Evolutionary conservation across 73 alveolate genomes (phyloP).

Genomic region (Symbiodinium natans): DNA sequence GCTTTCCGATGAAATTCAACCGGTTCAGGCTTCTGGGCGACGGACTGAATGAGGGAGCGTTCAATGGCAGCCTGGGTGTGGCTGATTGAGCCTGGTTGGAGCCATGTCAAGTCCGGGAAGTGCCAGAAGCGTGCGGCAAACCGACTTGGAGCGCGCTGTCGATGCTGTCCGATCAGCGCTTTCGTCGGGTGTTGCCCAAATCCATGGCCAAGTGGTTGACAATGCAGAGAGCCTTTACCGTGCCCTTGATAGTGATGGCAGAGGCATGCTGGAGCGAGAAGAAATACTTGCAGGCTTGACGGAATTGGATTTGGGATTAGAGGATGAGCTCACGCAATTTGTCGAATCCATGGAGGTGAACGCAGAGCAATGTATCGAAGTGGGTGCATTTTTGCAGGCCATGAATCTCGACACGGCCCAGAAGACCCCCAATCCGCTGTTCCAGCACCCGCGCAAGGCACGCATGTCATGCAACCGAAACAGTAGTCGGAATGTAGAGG

Average conservation of each 20-base stretch:
- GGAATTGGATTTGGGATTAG: neutral
- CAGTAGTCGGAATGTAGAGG: too few relatives aligned
- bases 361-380: neutral
- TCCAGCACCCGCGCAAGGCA: constrained; percentile 14
- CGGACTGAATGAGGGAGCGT: too few relatives aligned
- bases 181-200: neutral
- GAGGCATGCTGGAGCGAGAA: neutral
- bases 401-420: neutral
- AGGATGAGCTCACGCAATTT: neutral
- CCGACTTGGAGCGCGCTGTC: neutral
- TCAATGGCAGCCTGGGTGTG: too few relatives aligned
- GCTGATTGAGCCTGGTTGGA: too few relatives aligned
- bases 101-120: neutral
- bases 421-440: neutral
- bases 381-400: neutral
- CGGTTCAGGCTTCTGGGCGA: too few relatives aligned
- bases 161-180: neutral
- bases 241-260: neutral
- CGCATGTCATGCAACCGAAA: neutral
- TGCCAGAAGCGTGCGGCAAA: too few relatives aligned
- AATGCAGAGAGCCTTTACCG: neutral
- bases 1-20: too few relatives aligned
- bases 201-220: neutral
- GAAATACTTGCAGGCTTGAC: neutral
- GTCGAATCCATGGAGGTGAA: neutral